These are phyloP conservation scores for Starmerella floricola DNA, from an alignment of 805 yeast genomes.

Conservation along the genomic window DNA sequence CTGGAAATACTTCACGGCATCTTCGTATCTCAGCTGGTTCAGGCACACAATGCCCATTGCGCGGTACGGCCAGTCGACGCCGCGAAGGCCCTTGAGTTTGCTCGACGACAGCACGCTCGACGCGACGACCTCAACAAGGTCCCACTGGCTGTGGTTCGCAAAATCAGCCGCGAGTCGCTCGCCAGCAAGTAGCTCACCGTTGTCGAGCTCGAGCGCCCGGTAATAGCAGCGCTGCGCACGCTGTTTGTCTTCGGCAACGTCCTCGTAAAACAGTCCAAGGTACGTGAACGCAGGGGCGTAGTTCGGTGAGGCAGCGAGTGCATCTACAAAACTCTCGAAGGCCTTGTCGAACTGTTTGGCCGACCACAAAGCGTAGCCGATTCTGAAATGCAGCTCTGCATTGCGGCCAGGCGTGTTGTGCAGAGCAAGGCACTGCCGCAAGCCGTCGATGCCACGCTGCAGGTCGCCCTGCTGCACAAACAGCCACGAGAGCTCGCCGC, in stretches of 20 bases:
- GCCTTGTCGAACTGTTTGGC: slow-evolving; percentile 34
- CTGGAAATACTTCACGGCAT: slow-evolving; percentile 84
- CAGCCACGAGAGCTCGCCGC: slow-evolving; percentile 71
- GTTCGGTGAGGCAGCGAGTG: slow-evolving; percentile 51
- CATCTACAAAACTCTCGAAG: slow-evolving; percentile 41
- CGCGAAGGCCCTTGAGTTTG: slow-evolving; percentile 20
- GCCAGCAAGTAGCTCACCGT: slow-evolving; percentile 65
- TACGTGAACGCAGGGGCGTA: slow-evolving; percentile 74
- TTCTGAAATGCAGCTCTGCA: slow-evolving; percentile 57
- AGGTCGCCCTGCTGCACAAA: slow-evolving; percentile 42
- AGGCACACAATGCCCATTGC: slow-evolving; percentile 70
- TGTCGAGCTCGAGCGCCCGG: slow-evolving; percentile 79
- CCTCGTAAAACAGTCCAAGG: slow-evolving; percentile 60
- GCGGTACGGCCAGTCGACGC: slow-evolving; percentile 66
- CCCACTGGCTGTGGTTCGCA: slow-evolving; percentile 65
- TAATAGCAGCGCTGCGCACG: slow-evolving; percentile 79
- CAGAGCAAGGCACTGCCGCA: slow-evolving; percentile 40
- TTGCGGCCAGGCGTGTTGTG: slow-evolving; percentile 26
- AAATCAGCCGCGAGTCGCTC: slow-evolving; percentile 58
- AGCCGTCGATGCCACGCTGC: slow-evolving; percentile 34
- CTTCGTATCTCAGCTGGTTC: slow-evolving; percentile 56
- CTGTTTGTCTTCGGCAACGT: slow-evolving; percentile 42
- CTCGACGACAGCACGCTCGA: slow-evolving; percentile 54
- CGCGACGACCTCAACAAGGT: slow-evolving; percentile 63
- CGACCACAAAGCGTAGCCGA: slow-evolving; percentile 50